Base-by-base conservation (phyloP, 116 monocot species). In the Thalassia testudinum region DNA sequence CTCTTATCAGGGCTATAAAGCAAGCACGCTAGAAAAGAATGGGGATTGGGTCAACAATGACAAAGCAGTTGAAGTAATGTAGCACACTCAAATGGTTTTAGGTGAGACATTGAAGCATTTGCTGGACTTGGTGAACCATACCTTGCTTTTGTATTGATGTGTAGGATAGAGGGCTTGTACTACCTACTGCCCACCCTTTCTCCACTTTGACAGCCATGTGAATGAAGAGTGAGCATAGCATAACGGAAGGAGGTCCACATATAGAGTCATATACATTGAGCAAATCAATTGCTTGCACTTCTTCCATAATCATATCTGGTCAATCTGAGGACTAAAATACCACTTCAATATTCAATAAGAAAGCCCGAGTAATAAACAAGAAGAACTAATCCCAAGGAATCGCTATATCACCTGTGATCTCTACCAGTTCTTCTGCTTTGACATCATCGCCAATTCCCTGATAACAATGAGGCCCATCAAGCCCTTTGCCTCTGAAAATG, bases 81-180 rank as follows among this genome's bases (percentile, higher is more conserved):
- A 42, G 4, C 42, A 57, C 40, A 57, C 57, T 57, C 21, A 42
- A 38, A 57, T 18, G 14, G 43, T 57, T 42, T 37, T 57, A 42
- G 8, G 18, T 21, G 42, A 57, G 38, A 57, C 50, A 50, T 37
- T 6, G 52, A 43, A 48, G 61, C 61, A 61, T 49, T 26, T 10
- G 53, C 53, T 68, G 50, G 49, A 67, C 50, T 23, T 23, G 54
- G 61, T 52, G 57, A 57, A 57, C 52, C 26, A 52, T 24, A 52
- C 52, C 26, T 52, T 20, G 24, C 26, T 52, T n/a, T n/a, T n/a
- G n/a, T n/a, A n/a, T n/a, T n/a, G 60, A 60, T 29, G 26, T 49
- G 48, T 60, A 28, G 60, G 49, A 49, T 19, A 60, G 60, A 60
- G 48, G 49, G 26, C 48, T 49, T 20, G 13, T 47, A 27, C n/a